These are phyloP conservation scores for Aspergillus fructus DNA, from an alignment of 2,329 filamentous ascomycete genomes.

Conservation along the genomic window DNA sequence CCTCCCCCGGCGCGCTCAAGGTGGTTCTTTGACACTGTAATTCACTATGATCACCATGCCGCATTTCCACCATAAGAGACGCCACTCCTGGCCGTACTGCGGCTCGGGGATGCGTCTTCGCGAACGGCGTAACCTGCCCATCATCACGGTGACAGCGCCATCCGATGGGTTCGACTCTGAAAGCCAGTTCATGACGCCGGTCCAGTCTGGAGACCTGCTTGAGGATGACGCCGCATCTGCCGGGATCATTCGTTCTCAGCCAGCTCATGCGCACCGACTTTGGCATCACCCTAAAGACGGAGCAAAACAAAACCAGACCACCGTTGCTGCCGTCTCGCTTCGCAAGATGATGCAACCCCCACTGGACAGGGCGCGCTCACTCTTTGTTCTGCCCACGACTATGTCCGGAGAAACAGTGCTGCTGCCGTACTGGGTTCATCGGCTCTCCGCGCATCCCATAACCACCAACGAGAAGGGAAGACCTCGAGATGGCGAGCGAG, in stretches of 20 bases:
- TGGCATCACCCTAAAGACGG: conserved; percentile 22
- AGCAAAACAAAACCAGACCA: not conserved
- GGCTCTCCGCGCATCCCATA: conserved; percentile 10
- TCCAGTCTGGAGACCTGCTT: conserved; percentile 23
- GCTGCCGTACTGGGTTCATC: conserved; percentile 24
- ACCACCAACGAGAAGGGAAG: conserved; percentile 5
- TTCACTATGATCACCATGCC: conserved; percentile 23
- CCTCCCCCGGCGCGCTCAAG: not conserved
- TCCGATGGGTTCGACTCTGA: not conserved
- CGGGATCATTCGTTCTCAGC: conserved; percentile 29
- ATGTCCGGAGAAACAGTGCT: conserved; percentile 18
- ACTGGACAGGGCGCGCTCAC: conserved; percentile 32
- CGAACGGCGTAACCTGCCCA: conserved; percentile 20
- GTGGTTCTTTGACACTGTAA: not conserved
- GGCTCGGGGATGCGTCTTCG: conserved; percentile 24
- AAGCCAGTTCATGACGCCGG: conserved; percentile 16
- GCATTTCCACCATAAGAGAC: conserved; percentile 30
- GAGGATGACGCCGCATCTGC: conserved; percentile 35
- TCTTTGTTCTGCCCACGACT: conserved; percentile 30
- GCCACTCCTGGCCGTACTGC: conserved; percentile 40
- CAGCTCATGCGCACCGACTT: conserved; percentile 21
- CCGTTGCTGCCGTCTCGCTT: conserved; percentile 13
- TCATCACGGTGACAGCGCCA: conserved; percentile 19
- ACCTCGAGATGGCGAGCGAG: not conserved
- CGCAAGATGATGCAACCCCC: conserved; percentile 32